Percentiles rank a stretch among this genome's conserved stretches.
These are phyloP conservation scores for Psilocybe mexicana DNA, from an alignment of 1,284 basidiomycete genomes.

Conservation along the genomic window DNA sequence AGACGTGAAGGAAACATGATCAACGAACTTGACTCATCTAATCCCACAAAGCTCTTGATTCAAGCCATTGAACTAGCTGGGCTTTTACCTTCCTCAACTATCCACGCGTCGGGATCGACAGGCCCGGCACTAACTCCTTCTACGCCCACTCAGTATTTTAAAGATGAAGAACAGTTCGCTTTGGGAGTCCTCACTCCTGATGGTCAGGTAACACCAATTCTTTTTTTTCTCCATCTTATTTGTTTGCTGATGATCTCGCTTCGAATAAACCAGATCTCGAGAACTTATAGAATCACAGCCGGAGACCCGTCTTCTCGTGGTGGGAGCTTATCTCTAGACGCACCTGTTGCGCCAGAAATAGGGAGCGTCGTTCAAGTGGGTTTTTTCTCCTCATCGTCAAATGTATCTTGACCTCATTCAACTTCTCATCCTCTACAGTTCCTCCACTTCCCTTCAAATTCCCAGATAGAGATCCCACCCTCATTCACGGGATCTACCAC, in stretches of 20 bases:
- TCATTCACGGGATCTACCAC: background rate
- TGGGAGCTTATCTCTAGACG: constrained; percentile 73
- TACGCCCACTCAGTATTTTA: constrained; percentile 33
- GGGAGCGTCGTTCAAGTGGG: constrained; percentile 65
- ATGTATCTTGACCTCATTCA: background rate
- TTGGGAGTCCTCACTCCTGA: constrained; percentile 45
- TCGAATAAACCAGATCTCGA: constrained; percentile 35
- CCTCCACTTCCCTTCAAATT: constrained; percentile 13
- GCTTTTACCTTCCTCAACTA: constrained; percentile 24
- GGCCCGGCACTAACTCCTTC: background rate
- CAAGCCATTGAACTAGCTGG: constrained; percentile 49
- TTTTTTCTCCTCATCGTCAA: background rate
- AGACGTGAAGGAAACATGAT: constrained; percentile 84
- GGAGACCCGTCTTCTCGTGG: constrained; percentile 71
- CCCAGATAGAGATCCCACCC: background rate
- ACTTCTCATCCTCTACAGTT: constrained; percentile 8
- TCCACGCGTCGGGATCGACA: constrained; percentile 5
- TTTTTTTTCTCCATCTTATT: background rate
- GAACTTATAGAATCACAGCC: constrained; percentile 64
- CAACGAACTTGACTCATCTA: constrained; percentile 58
- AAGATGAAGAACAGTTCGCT: constrained; percentile 73
- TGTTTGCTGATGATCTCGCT: background rate
- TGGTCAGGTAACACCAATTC: constrained; percentile 26
- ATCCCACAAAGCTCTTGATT: constrained; percentile 74
- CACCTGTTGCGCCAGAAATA: constrained; percentile 54